Evolutionary conservation across 345 rosid genomes (phyloP).

Genomic region (Lepidium africanum): DNA sequence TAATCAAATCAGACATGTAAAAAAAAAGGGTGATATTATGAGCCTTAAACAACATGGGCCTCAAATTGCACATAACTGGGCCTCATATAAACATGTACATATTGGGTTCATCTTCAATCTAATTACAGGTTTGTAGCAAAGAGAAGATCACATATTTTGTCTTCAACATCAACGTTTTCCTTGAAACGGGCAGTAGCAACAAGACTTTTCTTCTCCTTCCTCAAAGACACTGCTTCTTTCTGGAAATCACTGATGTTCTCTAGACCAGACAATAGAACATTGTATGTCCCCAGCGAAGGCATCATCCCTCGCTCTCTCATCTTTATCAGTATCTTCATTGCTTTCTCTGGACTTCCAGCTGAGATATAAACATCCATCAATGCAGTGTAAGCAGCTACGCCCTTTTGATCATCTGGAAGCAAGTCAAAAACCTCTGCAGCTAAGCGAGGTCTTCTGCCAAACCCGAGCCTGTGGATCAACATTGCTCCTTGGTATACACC

Average conservation of each 20-base stretch:
- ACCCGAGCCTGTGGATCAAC: constrained; percentile 60
- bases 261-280: constrained; percentile 61
- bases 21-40: neutral
- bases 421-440: constrained; percentile 57
- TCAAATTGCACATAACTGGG: neutral
- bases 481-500: constrained; percentile 57
- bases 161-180: constrained; percentile 31
- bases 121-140: constrained; percentile 32
- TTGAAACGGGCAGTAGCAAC: constrained; percentile 21
- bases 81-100: neutral
- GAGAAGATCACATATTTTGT: constrained; percentile 68
- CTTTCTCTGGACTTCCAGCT: constrained; percentile 71
- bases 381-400: constrained; percentile 66
- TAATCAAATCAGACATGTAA: neutral
- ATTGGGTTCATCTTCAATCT: neutral
- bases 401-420: constrained; percentile 51
- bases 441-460: constrained; percentile 56
- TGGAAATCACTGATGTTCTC: constrained; percentile 43
- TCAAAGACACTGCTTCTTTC: constrained; percentile 36
- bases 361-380: constrained; percentile 55
- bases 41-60: neutral
- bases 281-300: constrained; percentile 64
- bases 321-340: constrained; percentile 45
- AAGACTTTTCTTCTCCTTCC: constrained; percentile 60
- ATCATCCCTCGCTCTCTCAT: constrained; percentile 46